Evolutionary conservation across 208 protist species (phyloP).

Genomic region (Herpetomonas muscarum): DNA sequence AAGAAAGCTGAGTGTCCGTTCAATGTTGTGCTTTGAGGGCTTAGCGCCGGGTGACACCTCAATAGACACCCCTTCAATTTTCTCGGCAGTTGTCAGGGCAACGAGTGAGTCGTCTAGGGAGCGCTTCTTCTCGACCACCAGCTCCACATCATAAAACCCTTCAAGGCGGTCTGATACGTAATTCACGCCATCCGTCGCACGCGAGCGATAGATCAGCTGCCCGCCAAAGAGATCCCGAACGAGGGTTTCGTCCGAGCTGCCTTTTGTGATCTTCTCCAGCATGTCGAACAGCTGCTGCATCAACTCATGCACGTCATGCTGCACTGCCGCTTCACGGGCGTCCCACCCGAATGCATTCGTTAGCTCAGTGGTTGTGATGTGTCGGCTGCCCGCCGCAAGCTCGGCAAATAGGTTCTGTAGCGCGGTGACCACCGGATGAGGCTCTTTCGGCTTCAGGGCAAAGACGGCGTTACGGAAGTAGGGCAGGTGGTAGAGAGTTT

Average conservation of each 20-base stretch:
- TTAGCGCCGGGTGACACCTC: slow-evolving; percentile 45
- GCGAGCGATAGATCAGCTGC: slow-evolving; percentile 61
- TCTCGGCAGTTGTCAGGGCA: slow-evolving; percentile 55
- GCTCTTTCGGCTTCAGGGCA: slow-evolving; percentile 14
- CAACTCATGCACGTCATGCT: slow-evolving; percentile 91
- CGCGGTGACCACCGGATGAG: slow-evolving; percentile 35
- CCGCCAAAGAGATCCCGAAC: slow-evolving; percentile 80
- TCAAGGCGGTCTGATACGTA: slow-evolving; percentile 72
- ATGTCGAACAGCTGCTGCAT: slow-evolving; percentile 83
- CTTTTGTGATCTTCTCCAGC: slow-evolving; percentile 73
- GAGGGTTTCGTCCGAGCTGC: slow-evolving; percentile 58
- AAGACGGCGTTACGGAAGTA: slow-evolving; percentile 64
- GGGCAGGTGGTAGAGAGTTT: slow-evolving; percentile 77
- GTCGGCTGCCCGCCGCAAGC: slow-evolving; percentile 38
- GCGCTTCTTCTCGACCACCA: slow-evolving; percentile 76
- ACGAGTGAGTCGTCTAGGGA: slow-evolving; percentile 77
- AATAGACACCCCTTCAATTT: slow-evolving; percentile 81
- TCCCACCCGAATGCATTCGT: slow-evolving; percentile 89
- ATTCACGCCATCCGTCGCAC: slow-evolving; percentile 55
- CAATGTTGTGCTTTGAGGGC: slow-evolving; percentile 54
- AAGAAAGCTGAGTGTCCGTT: slow-evolving; percentile 67
- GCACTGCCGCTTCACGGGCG: slow-evolving; percentile 45
- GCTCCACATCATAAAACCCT: slow-evolving; percentile 84
- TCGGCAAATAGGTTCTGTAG: slow-evolving; percentile 73
- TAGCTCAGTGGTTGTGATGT: slow-evolving; percentile 72